phyloP scores from a whole-genome alignment of 2,329 filamentous ascomycete species.

The Paraphaeosphaeria minitans region DNA sequence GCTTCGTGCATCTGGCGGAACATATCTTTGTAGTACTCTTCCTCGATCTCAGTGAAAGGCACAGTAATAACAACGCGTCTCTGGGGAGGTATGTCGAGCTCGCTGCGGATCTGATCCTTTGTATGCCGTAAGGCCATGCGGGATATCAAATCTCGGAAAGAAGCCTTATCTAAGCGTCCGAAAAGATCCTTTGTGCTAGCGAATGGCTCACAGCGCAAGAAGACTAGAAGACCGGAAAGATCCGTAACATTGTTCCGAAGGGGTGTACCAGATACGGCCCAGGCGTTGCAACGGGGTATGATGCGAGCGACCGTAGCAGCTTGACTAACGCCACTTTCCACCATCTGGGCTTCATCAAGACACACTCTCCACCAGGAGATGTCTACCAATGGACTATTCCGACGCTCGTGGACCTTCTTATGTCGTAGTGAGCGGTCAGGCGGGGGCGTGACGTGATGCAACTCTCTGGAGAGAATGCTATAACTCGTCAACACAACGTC shows the following conservation, averaged over 20 bases:
- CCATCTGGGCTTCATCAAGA: constrained; percentile 82
- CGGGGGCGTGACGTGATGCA: constrained; percentile 74
- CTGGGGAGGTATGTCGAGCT: constrained; percentile 80
- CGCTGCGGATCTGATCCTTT: constrained; percentile 78
- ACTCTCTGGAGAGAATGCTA: constrained; percentile 74
- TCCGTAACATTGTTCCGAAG: constrained; percentile 80
- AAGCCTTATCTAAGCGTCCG: constrained; percentile 68
- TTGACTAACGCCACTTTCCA: constrained; percentile 84
- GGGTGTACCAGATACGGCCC: constrained; percentile 92
- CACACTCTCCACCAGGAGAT: constrained; percentile 87
- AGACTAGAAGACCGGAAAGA: constrained; percentile 78
- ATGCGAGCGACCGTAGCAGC: constrained; percentile 79
- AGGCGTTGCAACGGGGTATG: constrained; percentile 84
- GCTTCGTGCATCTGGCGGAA: constrained; percentile 76
- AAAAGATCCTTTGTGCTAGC: constrained; percentile 68
- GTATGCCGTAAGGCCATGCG: constrained; percentile 81
- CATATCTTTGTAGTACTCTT: constrained; percentile 81
- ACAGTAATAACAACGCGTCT: constrained; percentile 86
- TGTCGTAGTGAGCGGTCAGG: constrained; percentile 72
- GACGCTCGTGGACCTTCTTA: constrained; percentile 67
- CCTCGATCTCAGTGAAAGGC: constrained; percentile 87
- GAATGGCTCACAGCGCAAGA: constrained; percentile 80
- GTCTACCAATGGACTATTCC: constrained; percentile 76
- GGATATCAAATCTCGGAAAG: constrained; percentile 73
- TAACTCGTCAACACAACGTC: constrained; percentile 69